Conservation (phyloP, 1,284 basidiomycete genomes). For the Coniferiporia sulphurascens region DNA sequence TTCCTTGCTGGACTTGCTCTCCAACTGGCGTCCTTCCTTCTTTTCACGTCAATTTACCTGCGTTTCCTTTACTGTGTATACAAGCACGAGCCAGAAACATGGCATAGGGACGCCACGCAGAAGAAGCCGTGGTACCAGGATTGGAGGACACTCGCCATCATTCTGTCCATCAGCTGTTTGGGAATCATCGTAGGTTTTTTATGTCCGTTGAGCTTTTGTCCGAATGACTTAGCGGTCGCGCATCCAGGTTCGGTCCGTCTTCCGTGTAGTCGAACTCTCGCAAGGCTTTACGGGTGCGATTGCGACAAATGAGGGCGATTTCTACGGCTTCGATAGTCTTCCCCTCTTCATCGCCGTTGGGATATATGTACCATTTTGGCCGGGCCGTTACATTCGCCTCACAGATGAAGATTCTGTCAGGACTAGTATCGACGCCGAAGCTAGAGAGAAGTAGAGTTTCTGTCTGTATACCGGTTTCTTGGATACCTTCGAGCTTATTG, state of each 20-base stretch:
- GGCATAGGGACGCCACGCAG: conserved; percentile 33
- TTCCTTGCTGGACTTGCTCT: conserved; percentile 60
- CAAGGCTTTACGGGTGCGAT: conserved; percentile 61
- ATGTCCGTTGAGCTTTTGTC: not conserved
- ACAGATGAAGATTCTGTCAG: not conserved
- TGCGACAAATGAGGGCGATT: conserved; percentile 55
- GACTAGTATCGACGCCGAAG: too few relatives aligned
- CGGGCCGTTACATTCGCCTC: conserved; percentile 45
- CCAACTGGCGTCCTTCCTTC: conserved; percentile 59
- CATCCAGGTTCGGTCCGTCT: conserved; percentile 58
- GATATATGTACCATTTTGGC: conserved; percentile 56
- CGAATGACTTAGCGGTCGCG: not conserved
- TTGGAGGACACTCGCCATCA: conserved; percentile 55
- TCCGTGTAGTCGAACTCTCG: conserved; percentile 61
- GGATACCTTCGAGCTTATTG: too few relatives aligned
- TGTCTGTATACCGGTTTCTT: too few relatives aligned
- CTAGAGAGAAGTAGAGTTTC: too few relatives aligned
- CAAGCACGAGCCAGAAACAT: conserved; percentile 40
- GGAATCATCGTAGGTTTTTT: conserved; percentile 52
- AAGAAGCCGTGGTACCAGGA: conserved; percentile 46
- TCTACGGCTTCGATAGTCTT: conserved; percentile 65
- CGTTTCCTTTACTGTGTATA: conserved; percentile 54
- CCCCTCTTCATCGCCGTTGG: conserved; percentile 58
- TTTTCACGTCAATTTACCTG: conserved; percentile 54
- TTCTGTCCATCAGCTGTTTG: conserved; percentile 55